A percentile compares a stretch with the other conserved stretches of the same genome.
These are phyloP conservation scores for Cucumis variabilis DNA, from an alignment of 331 rosid genomes.

Conservation along the genomic window DNA sequence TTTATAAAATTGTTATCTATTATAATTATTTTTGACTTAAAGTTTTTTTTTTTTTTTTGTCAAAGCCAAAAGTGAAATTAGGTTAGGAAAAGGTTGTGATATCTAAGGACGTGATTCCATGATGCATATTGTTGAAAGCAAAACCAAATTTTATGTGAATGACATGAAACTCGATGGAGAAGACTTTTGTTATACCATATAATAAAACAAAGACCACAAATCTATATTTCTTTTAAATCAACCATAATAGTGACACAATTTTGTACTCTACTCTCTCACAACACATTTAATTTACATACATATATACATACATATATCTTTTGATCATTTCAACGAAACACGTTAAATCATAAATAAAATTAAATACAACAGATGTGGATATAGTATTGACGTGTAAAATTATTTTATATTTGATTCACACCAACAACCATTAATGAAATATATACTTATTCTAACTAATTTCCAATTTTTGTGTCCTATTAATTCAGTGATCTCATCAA, in stretches of 20 bases:
- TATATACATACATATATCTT: neutral
- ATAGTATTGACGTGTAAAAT: neutral
- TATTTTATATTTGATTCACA: neutral
- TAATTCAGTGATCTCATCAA: too few relatives aligned
- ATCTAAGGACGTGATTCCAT: neutral
- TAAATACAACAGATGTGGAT: neutral
- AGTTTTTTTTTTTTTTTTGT: too few relatives aligned
- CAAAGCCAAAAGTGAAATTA: neutral
- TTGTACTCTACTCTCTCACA: neutral
- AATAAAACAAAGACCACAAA: neutral
- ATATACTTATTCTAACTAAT: too few relatives aligned
- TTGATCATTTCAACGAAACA: neutral
- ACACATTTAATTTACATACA: neutral
- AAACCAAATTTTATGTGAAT: neutral
- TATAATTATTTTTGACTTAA: too few relatives aligned
- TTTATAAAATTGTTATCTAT: too few relatives aligned
- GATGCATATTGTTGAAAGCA: neutral
- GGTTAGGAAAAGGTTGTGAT: neutral
- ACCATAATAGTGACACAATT: neutral
- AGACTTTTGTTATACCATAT: neutral
- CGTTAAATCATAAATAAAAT: neutral
- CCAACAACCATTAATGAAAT: neutral
- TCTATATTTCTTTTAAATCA: neutral
- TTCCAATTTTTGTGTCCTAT: too few relatives aligned
- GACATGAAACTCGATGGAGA: neutral